Conservation (phyloP, 2,329 filamentous ascomycete genomes). For the Colletotrichum tabaci region DNA sequence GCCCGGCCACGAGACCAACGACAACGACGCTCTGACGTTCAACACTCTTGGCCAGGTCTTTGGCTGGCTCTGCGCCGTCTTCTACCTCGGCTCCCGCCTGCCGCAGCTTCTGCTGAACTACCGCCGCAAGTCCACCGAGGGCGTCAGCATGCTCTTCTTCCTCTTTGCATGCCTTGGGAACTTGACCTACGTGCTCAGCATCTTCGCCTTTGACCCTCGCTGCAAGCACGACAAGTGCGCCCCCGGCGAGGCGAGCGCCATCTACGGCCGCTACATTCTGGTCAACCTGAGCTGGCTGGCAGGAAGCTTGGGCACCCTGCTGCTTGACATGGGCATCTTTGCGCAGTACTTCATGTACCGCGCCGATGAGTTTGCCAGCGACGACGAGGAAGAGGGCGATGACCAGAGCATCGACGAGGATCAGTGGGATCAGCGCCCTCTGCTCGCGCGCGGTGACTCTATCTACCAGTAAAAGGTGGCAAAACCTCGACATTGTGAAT, state of each 20-base stretch:
- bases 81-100: conserved; percentile 91
- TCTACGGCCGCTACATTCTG: conserved; percentile 87
- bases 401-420: conserved; percentile 50
- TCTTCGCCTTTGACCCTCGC: conserved; percentile 88
- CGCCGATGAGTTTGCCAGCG: conserved; percentile 56
- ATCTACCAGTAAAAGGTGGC: conserved; percentile 16
- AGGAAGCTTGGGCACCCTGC: conserved; percentile 88
- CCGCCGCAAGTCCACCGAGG: conserved; percentile 92
- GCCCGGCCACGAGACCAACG: conserved; percentile 58
- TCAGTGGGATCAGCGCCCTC: conserved; percentile 55
- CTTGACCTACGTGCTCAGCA: conserved; percentile 91
- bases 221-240: conserved; percentile 72
- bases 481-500: no score
- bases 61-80: conserved; percentile 89
- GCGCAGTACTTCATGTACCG: conserved; percentile 92
- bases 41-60: conserved; percentile 89
- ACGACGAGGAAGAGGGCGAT: conserved; percentile 46
- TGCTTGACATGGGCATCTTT: conserved; percentile 90
- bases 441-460: conserved; percentile 45
- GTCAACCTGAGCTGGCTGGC: conserved; percentile 94
- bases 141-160: conserved; percentile 95
- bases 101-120: conserved; percentile 95
- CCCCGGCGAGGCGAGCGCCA: conserved; percentile 73
- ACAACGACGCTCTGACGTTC: conserved; percentile 72
- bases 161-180: conserved; percentile 97